A percentile compares a stretch with the other conserved stretches of the same genome.
Evolutionary conservation across 1,284 basidiomycete species (phyloP).

Genomic region (Phaffia rhodozyma): DNA sequence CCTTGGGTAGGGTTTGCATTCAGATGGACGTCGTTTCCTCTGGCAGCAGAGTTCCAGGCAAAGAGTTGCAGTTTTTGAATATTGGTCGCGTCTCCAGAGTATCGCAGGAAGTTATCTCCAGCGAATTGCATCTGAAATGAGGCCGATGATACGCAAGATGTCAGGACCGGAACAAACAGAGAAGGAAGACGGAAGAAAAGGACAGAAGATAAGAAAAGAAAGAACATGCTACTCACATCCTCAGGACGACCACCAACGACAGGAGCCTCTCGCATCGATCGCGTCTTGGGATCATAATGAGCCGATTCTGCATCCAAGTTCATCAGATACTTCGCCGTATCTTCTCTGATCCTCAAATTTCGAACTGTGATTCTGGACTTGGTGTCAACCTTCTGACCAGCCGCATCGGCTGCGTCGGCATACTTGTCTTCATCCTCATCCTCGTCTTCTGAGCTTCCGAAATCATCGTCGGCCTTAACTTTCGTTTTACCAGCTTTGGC

Average conservation of each 20-base stretch:
- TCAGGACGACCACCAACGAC: slow-evolving; percentile 61
- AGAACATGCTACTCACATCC: slow-evolving; percentile 50
- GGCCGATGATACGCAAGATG: slow-evolving; percentile 10
- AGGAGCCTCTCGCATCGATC: slow-evolving; percentile 98
- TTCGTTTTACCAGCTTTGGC: slow-evolving; percentile 61
- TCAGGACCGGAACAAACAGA: too few relatives aligned
- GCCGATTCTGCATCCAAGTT: slow-evolving; percentile 91
- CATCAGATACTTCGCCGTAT: slow-evolving; percentile 97
- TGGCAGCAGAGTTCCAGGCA: slow-evolving; percentile 88
- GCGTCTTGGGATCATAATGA: slow-evolving; percentile 98
- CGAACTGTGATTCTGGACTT: slow-evolving; percentile 97
- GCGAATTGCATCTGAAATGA: slow-evolving; percentile 66
- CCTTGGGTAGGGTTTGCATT: slow-evolving; percentile 95
- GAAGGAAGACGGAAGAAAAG: slow-evolving; percentile 7
- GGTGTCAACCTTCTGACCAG: slow-evolving; percentile 93
- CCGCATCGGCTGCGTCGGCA: slow-evolving; percentile 90
- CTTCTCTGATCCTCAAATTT: slow-evolving; percentile 96
- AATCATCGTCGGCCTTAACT: slow-evolving; percentile 60
- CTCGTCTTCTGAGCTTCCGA: slow-evolving; percentile 90
- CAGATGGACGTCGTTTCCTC: slow-evolving; percentile 88
- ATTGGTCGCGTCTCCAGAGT: slow-evolving; percentile 78
- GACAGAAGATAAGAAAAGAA: background rate
- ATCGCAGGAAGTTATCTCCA: slow-evolving; percentile 90
- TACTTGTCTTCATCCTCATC: slow-evolving; percentile 93
- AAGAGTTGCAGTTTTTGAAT: slow-evolving; percentile 89